These are phyloP conservation scores for Microdochium nivale DNA, from an alignment of 2,329 filamentous ascomycete species.

Conservation along the genomic window DNA sequence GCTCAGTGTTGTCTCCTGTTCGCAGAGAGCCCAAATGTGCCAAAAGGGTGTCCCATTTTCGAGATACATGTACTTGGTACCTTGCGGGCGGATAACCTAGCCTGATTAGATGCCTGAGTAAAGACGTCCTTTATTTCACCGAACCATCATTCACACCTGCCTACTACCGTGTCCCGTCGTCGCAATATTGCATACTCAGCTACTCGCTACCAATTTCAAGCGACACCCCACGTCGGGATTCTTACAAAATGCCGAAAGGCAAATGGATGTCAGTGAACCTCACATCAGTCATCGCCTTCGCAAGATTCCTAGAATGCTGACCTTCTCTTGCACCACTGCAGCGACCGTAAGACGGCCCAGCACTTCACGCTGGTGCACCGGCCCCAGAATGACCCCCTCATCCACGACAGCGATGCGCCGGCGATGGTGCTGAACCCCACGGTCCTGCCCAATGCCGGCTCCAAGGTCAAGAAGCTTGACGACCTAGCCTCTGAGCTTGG, in stretches of 20 bases:
- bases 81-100: background rate
- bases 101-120: background rate
- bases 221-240: background rate
- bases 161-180: background rate
- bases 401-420: slow-evolving; percentile 82
- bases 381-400: slow-evolving; percentile 93
- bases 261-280: slow-evolving; percentile 59
- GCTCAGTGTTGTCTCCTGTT: background rate
- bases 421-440: slow-evolving; percentile 81
- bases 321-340: slow-evolving; percentile 14
- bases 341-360: slow-evolving; percentile 82
- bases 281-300: no score
- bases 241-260: slow-evolving; percentile 59
- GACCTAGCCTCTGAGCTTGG: slow-evolving; percentile 75
- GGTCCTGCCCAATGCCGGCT: slow-evolving; percentile 36
- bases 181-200: no score
- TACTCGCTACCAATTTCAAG: background rate
- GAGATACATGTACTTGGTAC: background rate
- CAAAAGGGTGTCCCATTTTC: background rate
- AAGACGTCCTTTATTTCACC: background rate
- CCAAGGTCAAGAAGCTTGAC: slow-evolving; percentile 55
- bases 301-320: background rate
- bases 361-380: slow-evolving; percentile 94
- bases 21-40: background rate
- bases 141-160: background rate